A percentile compares a stretch with the other conserved stretches of the same genome.
Evolutionary conservation across 768 basidiomycete genomes (phyloP).

Genomic region (Mycena venus): DNA sequence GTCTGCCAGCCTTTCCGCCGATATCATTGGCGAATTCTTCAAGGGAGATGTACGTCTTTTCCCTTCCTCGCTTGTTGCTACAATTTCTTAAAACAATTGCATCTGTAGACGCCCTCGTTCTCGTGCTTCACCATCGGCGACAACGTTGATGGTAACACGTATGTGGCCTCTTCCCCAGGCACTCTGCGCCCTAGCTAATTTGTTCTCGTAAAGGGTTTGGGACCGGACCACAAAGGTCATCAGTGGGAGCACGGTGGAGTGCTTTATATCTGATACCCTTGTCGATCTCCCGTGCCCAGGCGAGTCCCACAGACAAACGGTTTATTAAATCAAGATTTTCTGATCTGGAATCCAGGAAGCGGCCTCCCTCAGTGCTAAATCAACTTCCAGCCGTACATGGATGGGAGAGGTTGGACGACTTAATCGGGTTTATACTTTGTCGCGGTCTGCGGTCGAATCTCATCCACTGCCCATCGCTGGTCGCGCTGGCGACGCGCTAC

Average conservation of each 20-base stretch:
- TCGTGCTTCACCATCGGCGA: background rate
- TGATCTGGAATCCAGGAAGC: background rate
- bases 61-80: background rate
- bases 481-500: no score
- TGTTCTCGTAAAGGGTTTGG: background rate
- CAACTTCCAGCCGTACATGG: no score
- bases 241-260: background rate
- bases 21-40: background rate
- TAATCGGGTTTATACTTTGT: no score
- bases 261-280: background rate
- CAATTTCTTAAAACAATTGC: background rate
- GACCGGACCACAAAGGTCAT: background rate
- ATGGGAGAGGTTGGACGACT: no score
- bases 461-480: no score
- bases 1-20: background rate
- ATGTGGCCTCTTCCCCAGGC: background rate
- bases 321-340: background rate
- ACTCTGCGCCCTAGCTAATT: background rate
- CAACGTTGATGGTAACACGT: background rate
- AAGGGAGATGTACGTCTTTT: background rate
- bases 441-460: no score
- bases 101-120: constrained; percentile 3
- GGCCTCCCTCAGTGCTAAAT: background rate
- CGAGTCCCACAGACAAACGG: background rate
- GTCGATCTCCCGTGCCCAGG: background rate